phyloP scores from a whole-genome alignment of 2,329 filamentous ascomycete species.

The Paracorniculantispora psalliotae region DNA sequence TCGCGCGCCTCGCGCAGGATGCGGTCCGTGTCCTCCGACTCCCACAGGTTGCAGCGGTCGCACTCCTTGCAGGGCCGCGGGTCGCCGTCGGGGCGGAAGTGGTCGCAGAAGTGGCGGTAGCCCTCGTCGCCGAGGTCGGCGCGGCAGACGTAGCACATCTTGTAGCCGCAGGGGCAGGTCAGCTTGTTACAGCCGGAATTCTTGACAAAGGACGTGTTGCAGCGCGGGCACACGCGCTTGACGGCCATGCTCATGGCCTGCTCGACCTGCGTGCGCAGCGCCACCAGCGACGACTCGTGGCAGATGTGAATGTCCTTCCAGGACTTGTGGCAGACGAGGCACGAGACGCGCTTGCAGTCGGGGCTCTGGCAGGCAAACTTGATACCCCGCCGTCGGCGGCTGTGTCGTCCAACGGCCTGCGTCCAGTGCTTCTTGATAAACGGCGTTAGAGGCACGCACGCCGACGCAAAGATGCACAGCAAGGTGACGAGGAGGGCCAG shows the following conservation, averaged over 20 bases:
- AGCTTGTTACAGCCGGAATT: slow-evolving; percentile 94
- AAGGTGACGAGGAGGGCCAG: slow-evolving; percentile 45
- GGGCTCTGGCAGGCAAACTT: slow-evolving; percentile 73
- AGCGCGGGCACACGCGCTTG: slow-evolving; percentile 90
- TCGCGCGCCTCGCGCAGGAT: slow-evolving; percentile 64
- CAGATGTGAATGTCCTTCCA: slow-evolving; percentile 90
- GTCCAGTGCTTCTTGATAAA: slow-evolving; percentile 45
- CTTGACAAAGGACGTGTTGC: slow-evolving; percentile 90
- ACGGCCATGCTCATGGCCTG: slow-evolving; percentile 89
- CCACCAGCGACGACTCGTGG: slow-evolving; percentile 75
- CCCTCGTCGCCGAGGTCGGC: slow-evolving; percentile 69
- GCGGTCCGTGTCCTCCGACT: slow-evolving; percentile 66
- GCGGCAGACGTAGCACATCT: slow-evolving; percentile 97
- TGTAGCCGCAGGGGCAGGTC: slow-evolving; percentile 90
- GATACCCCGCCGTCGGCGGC: slow-evolving; percentile 65
- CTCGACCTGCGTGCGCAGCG: slow-evolving; percentile 84
- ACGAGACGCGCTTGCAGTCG: slow-evolving; percentile 65
- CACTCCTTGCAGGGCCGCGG: slow-evolving; percentile 69
- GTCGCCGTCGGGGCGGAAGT: slow-evolving; percentile 80
- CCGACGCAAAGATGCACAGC: slow-evolving; percentile 39
- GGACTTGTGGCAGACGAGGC: slow-evolving; percentile 72
- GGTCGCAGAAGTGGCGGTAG: slow-evolving; percentile 92
- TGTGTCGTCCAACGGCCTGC: slow-evolving; percentile 60
- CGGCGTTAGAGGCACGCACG: slow-evolving; percentile 37
- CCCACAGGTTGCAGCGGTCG: slow-evolving; percentile 73